phyloP scores from a whole-genome alignment of 495 filamentous ascomycete species.

The Aspergillus mulundensis region DNA sequence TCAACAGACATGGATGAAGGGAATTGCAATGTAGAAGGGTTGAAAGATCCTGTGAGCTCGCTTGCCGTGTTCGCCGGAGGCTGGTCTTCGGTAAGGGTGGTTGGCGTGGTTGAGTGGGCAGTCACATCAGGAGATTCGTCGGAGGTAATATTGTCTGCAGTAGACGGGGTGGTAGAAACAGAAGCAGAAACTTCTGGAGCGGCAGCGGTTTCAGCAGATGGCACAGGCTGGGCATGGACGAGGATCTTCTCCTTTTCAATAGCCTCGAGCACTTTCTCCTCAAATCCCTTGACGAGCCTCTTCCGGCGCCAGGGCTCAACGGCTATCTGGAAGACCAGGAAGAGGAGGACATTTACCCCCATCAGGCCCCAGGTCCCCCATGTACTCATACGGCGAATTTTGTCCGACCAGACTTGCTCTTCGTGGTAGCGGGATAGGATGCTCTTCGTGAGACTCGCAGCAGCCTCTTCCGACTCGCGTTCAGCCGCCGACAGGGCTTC shows the following conservation, averaged over 20 bases:
- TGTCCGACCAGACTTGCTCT: conserved; percentile 98
- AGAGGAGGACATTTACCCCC: conserved; percentile 89
- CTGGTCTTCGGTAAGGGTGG: background rate
- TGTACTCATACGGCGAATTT: conserved; percentile 90
- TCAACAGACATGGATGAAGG: conserved; percentile 25
- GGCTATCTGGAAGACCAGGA: conserved; percentile 85
- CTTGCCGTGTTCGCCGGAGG: conserved; percentile 5
- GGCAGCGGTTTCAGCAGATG: conserved; percentile 5
- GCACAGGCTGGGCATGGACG: conserved; percentile 17
- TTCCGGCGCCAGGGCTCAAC: conserved; percentile 89
- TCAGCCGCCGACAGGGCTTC: conserved; percentile 70
- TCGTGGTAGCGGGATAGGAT: conserved; percentile 94
- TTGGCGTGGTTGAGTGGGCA: background rate
- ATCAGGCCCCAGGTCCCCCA: conserved; percentile 99
- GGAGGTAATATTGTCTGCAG: background rate
- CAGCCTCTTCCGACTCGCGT: conserved; percentile 69
- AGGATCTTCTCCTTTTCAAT: conserved; percentile 66
- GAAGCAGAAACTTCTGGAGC: background rate
- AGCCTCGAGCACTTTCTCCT: conserved; percentile 74
- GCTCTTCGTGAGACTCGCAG: conserved; percentile 64
- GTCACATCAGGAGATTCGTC: background rate
- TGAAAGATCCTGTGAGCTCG: conserved; percentile 19
- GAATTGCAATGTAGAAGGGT: conserved; percentile 21
- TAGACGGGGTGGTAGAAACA: background rate
- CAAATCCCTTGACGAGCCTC: conserved; percentile 72